Evolutionary conservation across 208 protist genomes (phyloP).

Genomic region (Trypanosoma mega): DNA sequence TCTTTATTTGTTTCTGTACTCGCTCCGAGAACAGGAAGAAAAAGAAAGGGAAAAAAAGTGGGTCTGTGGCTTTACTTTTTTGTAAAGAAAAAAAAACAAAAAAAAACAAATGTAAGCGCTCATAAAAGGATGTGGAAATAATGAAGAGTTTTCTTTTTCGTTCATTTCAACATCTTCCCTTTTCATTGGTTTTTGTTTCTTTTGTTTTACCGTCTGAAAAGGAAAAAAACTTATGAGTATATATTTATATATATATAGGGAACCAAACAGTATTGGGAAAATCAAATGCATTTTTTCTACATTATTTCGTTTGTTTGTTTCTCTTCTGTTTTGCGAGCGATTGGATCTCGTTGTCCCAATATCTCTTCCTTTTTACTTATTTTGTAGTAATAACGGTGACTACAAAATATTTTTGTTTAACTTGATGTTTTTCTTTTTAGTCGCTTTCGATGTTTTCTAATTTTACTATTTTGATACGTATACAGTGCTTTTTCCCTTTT

Average conservation of each 20-base stretch:
- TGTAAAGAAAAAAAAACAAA: conserved; percentile 15
- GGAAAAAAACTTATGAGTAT: too few relatives aligned
- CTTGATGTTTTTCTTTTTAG: not conserved
- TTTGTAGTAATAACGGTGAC: not conserved
- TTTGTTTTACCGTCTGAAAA: not conserved
- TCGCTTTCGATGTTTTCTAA: not conserved
- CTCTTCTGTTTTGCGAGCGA: too few relatives aligned
- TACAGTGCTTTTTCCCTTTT: too few relatives aligned
- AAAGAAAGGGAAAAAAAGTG: too few relatives aligned
- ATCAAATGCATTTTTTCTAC: not conserved
- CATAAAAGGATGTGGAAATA: not conserved
- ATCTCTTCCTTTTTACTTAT: not conserved
- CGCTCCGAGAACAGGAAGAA: too few relatives aligned
- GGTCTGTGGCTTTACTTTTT: too few relatives aligned
- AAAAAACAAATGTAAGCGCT: not conserved
- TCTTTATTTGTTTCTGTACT: too few relatives aligned
- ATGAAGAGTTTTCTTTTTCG: too few relatives aligned
- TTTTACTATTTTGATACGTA: too few relatives aligned
- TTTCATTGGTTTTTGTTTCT: not conserved
- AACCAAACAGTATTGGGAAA: too few relatives aligned
- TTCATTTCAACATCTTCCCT: conserved; percentile 11
- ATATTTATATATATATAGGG: too few relatives aligned
- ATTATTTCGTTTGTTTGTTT: not conserved
- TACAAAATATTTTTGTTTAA: not conserved
- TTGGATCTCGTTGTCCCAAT: too few relatives aligned